Evolutionary conservation across 768 basidiomycete species (phyloP).

Genomic region (Mycena rosella): DNA sequence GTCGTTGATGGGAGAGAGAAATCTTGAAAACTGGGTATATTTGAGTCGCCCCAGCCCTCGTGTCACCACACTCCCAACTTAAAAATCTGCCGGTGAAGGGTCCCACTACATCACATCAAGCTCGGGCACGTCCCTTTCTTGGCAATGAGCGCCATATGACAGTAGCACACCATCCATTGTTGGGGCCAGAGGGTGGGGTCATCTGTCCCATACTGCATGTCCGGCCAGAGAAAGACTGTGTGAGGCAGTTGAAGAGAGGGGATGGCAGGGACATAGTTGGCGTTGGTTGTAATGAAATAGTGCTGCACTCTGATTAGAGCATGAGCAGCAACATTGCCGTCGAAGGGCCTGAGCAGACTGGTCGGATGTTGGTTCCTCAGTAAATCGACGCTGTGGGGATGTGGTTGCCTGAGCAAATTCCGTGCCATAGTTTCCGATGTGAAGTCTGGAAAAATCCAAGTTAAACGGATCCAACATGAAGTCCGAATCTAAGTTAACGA

Average conservation of each 20-base stretch:
- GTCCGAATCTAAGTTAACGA: neutral
- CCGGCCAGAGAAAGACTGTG: neutral
- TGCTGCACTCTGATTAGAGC: neutral
- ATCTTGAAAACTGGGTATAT: neutral
- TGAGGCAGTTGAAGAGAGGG: conserved; percentile 2
- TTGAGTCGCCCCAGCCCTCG: neutral
- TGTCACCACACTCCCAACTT: neutral
- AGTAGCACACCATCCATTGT: neutral
- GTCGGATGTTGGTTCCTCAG: neutral
- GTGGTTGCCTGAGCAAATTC: neutral
- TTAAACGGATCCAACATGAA: neutral
- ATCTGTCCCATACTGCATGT: conserved; percentile 4
- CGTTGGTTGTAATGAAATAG: conserved; percentile 1
- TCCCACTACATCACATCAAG: neutral
- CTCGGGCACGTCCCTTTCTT: neutral
- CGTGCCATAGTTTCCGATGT: neutral
- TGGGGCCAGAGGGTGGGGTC: conserved; percentile 6
- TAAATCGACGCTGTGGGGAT: neutral
- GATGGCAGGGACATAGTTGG: neutral
- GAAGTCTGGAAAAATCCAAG: neutral
- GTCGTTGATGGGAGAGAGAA: neutral
- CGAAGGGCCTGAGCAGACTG: neutral
- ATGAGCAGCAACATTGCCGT: neutral
- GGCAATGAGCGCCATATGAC: neutral
- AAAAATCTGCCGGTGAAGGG: neutral